Base-by-base conservation (phyloP, 768 basidiomycete species). In the Termitomyces sp. region DNA sequence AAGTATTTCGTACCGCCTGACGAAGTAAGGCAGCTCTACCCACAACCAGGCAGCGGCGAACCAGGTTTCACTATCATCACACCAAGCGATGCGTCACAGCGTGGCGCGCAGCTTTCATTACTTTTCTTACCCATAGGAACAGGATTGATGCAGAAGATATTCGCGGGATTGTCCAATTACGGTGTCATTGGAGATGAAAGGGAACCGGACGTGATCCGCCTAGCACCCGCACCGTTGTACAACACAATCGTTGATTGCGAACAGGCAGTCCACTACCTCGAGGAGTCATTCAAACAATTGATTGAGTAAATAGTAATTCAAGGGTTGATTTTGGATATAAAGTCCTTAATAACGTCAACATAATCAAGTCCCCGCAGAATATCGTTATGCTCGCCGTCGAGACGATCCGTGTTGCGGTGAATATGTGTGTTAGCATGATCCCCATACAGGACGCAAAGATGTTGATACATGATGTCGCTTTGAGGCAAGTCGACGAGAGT, bases 161-260 rank as follows among this genome's bases (percentile, higher is more conserved):
- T 85, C 59, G 70, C 80, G 52, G 75, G 72, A 41, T 70, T 98
- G 65, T 73, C 77, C 22, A 77, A 78, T 59, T 71, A 77, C 51
- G 97, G 97, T 6, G 88, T 99, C 15, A 80, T 97, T 52, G 95
- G 92, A 10, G 97, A 99, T 72, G 92, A 96, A 71, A 77, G 97
- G 66, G 75, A 86, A 65, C 96, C 97, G 28, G 89, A 93, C 67
- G 92, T 98, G 51, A 94, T 99, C 64, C 82, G 97, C 10, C 73
- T 98, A 46, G 83, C 93, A 60, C 94, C 95, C 48, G 79, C 80
- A 16, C 89, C 95, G 34, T 74, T 98, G 68, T 99, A 98, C 72
- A 97, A 89, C 69, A 87, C 87, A 13, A 77, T 85, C 63, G 72
- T 75, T 62, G 97, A 99, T 64, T 89, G 89, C 60, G 81, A 89